phyloP scores from a whole-genome alignment of 2,329 filamentous ascomycete species.

The Fusarium marasasianum region DNA sequence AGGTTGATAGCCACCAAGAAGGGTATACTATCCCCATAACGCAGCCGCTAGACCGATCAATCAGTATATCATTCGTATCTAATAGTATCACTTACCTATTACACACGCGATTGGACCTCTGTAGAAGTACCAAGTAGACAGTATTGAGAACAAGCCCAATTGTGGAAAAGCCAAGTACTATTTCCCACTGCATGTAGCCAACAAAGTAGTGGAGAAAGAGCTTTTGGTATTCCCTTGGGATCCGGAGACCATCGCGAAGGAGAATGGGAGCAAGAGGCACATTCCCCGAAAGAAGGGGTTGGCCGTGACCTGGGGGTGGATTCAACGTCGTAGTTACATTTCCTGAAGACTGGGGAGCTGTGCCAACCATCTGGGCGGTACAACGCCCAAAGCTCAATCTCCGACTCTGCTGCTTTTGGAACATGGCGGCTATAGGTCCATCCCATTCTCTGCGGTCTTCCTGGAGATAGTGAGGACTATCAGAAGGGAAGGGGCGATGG shows the following conservation, averaged over 20 bases:
- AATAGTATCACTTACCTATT: rapidly evolving
- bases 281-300: neutral
- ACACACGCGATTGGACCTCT: neutral
- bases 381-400: neutral
- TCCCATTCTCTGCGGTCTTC: neutral
- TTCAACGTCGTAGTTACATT: neutral
- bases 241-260: neutral
- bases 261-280: neutral
- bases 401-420: neutral
- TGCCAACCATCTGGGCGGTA: rapidly evolving
- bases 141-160: neutral
- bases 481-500: rapidly evolving
- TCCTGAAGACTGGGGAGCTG: neutral
- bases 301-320: rapidly evolving
- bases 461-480: rapidly evolving
- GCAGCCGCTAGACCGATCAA: rapidly evolving
- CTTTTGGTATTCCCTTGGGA: neutral
- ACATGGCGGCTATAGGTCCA: neutral
- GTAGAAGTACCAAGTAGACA: rapidly evolving
- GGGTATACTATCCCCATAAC: neutral
- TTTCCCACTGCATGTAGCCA: neutral
- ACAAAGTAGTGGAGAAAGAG: neutral
- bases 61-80: rapidly evolving
- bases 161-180: neutral
- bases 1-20: neutral